phyloP scores from a whole-genome alignment of 2,329 filamentous ascomycete species.

The Tympanopsis confertula region DNA sequence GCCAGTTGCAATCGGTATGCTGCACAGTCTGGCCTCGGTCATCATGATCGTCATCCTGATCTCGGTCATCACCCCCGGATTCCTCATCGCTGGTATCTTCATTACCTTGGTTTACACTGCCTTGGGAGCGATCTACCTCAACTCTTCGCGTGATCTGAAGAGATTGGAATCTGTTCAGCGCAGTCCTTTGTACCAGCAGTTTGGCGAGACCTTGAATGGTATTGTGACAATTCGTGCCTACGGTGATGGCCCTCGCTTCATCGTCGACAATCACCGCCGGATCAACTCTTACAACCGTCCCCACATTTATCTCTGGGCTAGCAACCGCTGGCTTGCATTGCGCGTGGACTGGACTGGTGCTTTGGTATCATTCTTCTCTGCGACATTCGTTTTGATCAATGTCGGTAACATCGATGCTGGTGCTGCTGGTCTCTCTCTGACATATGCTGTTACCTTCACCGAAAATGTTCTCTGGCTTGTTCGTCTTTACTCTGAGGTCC shows the following conservation, averaged over 20 bases:
- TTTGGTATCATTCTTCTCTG: slow-evolving; percentile 4
- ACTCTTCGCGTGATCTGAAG: slow-evolving; percentile 7
- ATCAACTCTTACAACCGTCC: slow-evolving; percentile 6
- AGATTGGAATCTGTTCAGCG: slow-evolving; percentile 6
- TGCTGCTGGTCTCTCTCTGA: slow-evolving; percentile 5
- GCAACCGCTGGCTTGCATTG: slow-evolving; percentile 7
- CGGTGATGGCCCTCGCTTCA: slow-evolving; percentile 3
- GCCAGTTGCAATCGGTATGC: slow-evolving; percentile 50
- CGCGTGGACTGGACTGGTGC: slow-evolving; percentile 5
- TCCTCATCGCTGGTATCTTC: slow-evolving; percentile 4
- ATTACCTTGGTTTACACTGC: slow-evolving; percentile 6
- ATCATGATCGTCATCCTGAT: slow-evolving; percentile 15
- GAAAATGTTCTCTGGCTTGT: slow-evolving; percentile 56
- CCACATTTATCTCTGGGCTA: slow-evolving; percentile 5
- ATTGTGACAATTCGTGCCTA: slow-evolving; percentile 9
- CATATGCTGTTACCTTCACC: slow-evolving; percentile 9
- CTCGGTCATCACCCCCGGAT: slow-evolving; percentile 5
- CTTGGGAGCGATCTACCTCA: slow-evolving; percentile 6
- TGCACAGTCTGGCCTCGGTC: slow-evolving; percentile 51
- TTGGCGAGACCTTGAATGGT: slow-evolving; percentile 8
- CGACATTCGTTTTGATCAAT: slow-evolving; percentile 3
- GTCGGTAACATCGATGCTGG: slow-evolving; percentile 2
- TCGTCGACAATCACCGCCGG: slow-evolving; percentile 3
- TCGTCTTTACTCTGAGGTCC: slow-evolving; percentile 58
- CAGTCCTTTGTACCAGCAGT: slow-evolving; percentile 8